Base-by-base conservation (phyloP, 257 asterid species). In the Ehretia macrophylla region DNA sequence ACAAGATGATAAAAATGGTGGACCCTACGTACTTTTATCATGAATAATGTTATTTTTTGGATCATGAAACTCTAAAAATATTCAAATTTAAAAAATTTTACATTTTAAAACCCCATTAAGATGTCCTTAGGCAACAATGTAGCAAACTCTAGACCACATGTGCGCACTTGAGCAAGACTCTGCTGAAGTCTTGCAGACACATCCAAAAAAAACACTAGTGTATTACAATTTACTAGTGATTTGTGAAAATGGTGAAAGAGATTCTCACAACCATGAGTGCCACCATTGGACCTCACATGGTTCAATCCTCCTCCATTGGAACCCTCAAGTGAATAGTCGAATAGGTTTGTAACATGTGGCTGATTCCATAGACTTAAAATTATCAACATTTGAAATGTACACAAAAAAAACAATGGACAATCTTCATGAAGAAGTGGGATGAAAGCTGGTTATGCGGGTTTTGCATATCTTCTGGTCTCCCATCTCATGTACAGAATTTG, bases 401-500 rank as follows among this genome's bases (percentile, higher is more conserved):
- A 14, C 44, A 57, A 23, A 54, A 44, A 22, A 9, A 20, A 27
- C 35, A 27, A 27, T 1, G 35, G 35, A 6, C 35, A 67, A 42
- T 39, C 50, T 21, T 12, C 23, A 23, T 10, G 10, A 22, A 32
- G 32, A n/a, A 51, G 48, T 63, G 71, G n/a, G 35, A 37, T 45
- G 27, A 62, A 58, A 46, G 47, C 53, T 65, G 46, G 59, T 64
- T 55, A 40, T 23, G 6, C 42, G 59, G 54, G 17, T 11, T 4
- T 23, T 49, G 27, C 58, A 72, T 69, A 56, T 66, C 40, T 58
- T 19, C 14, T 58, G 70, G 80, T 75, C 77, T 70, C 74, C 74
- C 51, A 20, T 59, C 8, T 12, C 37, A 68, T 53, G 66, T 58
- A 64, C 81, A 70, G 13, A 12, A 27, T 48, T 51, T 39, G 60